A percentile compares a stretch with the other conserved stretches of the same genome.
phyloP scores from a whole-genome alignment of 2,329 filamentous ascomycete genomes.

The Cytospora piceae region DNA sequence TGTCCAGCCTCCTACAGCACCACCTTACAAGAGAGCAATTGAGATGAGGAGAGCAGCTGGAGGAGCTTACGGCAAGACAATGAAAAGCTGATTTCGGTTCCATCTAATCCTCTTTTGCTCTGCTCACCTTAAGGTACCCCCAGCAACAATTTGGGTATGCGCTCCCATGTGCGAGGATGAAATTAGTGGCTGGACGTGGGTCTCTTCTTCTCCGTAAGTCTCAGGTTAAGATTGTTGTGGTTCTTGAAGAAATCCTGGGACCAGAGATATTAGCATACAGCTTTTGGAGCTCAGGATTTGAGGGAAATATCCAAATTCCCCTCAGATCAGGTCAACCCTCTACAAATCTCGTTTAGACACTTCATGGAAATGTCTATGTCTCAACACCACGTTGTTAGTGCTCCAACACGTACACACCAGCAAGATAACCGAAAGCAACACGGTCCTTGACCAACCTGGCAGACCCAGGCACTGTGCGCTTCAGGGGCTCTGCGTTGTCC shows the following conservation, averaged over 20 bases:
- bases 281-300: slow-evolving; percentile 38
- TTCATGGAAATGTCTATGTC: slow-evolving; percentile 66
- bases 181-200: slow-evolving; percentile 31
- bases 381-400: slow-evolving; percentile 67
- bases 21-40: slow-evolving; percentile 89
- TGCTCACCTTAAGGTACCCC: neutral
- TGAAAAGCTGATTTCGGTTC: slow-evolving; percentile 23
- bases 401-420: slow-evolving; percentile 68
- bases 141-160: neutral
- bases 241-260: slow-evolving; percentile 34
- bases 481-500: slow-evolving; percentile 2
- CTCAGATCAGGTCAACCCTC: slow-evolving; percentile 62
- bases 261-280: slow-evolving; percentile 55
- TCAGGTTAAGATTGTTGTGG: slow-evolving; percentile 20
- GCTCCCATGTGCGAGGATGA: neutral
- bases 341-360: slow-evolving; percentile 59
- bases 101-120: neutral
- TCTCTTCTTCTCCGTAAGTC: slow-evolving; percentile 47
- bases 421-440: slow-evolving; percentile 69
- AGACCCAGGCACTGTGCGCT: slow-evolving; percentile 52
- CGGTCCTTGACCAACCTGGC: slow-evolving; percentile 71
- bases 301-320: slow-evolving; percentile 59
- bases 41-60: slow-evolving; percentile 79
- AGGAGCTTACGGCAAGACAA: slow-evolving; percentile 77
- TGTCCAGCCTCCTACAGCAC: slow-evolving; percentile 92